A percentile compares a stretch with the other conserved stretches of the same genome.
phyloP scores from a whole-genome alignment of 805 yeast genomes.

The Metschnikowia colocasiae region DNA sequence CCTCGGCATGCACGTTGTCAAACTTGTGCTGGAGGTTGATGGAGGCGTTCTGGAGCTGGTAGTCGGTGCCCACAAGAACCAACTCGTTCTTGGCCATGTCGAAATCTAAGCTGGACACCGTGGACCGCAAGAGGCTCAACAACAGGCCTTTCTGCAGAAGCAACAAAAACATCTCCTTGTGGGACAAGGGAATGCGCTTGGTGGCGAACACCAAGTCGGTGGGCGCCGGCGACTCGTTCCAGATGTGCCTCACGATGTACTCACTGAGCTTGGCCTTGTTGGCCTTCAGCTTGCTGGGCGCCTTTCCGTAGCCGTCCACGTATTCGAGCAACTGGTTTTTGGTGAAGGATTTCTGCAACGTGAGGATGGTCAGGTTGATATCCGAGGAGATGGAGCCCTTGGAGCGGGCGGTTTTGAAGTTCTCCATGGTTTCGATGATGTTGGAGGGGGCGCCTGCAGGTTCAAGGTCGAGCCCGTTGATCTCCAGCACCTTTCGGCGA shows the following conservation, averaged over 20 bases:
- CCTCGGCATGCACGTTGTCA: conserved; percentile 24
- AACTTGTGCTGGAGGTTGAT: conserved; percentile 35
- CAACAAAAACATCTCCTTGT: conserved; percentile 39
- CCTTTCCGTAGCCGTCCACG: conserved; percentile 4
- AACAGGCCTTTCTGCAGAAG: conserved; percentile 37
- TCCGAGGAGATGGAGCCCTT: not conserved
- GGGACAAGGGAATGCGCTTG: conserved; percentile 29
- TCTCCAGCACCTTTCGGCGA: not conserved
- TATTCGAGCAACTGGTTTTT: conserved; percentile 15
- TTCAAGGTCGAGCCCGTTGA: conserved; percentile 1
- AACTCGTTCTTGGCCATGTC: conserved; percentile 28
- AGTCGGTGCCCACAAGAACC: conserved; percentile 37
- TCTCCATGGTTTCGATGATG: conserved; percentile 5
- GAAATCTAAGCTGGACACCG: conserved; percentile 39
- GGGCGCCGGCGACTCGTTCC: conserved; percentile 30
- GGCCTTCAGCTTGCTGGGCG: conserved; percentile 3
- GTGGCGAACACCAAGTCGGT: conserved; percentile 29
- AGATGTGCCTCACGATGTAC: conserved; percentile 29
- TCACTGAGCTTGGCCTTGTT: conserved; percentile 21
- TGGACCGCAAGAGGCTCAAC: conserved; percentile 37
- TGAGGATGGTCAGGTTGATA: conserved; percentile 7
- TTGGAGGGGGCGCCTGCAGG: not conserved
- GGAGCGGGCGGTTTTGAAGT: conserved; percentile 4
- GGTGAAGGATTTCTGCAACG: conserved; percentile 13
- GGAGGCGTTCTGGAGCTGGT: conserved; percentile 42